Evolutionary conservation across 2,329 filamentous ascomycete species (phyloP), one percentile per base, ranked within the genome.

Genomic region (Aspergillus brasiliensis): DNA sequence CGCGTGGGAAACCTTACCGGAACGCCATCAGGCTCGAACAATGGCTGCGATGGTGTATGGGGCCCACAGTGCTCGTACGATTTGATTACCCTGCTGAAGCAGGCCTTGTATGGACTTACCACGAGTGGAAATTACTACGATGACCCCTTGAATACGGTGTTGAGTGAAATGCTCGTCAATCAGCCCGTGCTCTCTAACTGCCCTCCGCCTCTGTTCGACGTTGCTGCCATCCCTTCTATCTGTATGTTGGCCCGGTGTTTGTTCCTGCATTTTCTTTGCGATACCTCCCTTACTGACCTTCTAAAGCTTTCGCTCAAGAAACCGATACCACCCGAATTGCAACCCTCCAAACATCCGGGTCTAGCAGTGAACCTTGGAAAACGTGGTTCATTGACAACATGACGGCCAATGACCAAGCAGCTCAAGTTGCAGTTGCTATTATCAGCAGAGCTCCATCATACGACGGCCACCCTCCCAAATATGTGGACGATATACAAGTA

Each of bases 1-100:
- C 74, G 75, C 10, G 64, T 77, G 15, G 75, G 74, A 0, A 77
- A 77, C 53, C 25, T 76, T 21, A 75, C 72, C 3, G 75, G 71
- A n/a, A 71, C 67, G 11, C 72, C 73, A 3, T 68, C 66, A 3
- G 73, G 74, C 2, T 51, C 44, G 5, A 75, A 72, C 48, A 76
- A 77, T 65, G 74, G 73, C 42, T 77, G 75, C 51, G 73, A 77
- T 57, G 70, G 72, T 11, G 70, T 77, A 31, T 77, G 74, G 75
- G 73, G 74, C 1, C 34, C 62, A 4, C 53, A 62, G 23, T 77
- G 75, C 60, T 74, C 74, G 1, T 53, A 56, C 5, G 69, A 74
- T 52, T 60, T 77, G 40, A 76, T 72, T 54, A 56, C 48, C 3
- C 52, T 64, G 11, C 58, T 77, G n/a, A 66, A 69, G 49, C 44